Evolutionary conservation across 129 eudicot genomes (phyloP).

Genomic region (Arctium minus): DNA sequence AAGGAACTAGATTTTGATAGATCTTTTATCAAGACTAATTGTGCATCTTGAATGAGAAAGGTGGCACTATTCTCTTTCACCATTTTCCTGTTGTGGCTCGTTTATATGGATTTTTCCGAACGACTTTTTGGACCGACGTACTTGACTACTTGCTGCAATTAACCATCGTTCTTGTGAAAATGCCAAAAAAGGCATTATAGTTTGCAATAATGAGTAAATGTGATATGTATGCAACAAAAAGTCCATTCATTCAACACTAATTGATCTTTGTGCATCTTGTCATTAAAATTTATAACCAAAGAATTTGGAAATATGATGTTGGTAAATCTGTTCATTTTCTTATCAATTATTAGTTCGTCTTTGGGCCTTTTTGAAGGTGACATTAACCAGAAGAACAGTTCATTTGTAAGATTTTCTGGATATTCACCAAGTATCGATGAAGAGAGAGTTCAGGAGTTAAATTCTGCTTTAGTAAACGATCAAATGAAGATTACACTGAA

Average conservation of each 20-base stretch:
- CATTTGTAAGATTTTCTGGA: constrained; percentile 17
- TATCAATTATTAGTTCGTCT: constrained; percentile 23
- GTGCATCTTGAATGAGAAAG: not conserved
- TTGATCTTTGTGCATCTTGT: not conserved
- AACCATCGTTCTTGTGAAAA: not conserved
- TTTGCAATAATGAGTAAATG: not conserved
- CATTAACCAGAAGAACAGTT: constrained; percentile 36
- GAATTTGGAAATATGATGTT: constrained; percentile 1
- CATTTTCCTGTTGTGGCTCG: not conserved
- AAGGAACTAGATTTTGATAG: not conserved
- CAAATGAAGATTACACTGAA: constrained; percentile 15
- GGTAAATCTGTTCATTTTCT: constrained; percentile 6
- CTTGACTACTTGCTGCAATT: not conserved
- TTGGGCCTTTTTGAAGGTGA: constrained; percentile 60
- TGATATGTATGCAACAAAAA: not conserved
- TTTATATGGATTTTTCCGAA: not conserved
- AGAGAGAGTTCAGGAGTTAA: constrained; percentile 10
- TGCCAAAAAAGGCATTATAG: not conserved
- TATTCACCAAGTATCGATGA: constrained; percentile 27
- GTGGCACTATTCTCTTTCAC: not conserved
- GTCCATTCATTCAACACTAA: not conserved
- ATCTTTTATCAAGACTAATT: not conserved
- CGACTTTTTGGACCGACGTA: not conserved
- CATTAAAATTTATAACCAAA: not conserved
- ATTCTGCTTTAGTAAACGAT: constrained; percentile 17